Evolutionary conservation across 257 asterid genomes (phyloP).

Genomic region (Ballota nigra): DNA sequence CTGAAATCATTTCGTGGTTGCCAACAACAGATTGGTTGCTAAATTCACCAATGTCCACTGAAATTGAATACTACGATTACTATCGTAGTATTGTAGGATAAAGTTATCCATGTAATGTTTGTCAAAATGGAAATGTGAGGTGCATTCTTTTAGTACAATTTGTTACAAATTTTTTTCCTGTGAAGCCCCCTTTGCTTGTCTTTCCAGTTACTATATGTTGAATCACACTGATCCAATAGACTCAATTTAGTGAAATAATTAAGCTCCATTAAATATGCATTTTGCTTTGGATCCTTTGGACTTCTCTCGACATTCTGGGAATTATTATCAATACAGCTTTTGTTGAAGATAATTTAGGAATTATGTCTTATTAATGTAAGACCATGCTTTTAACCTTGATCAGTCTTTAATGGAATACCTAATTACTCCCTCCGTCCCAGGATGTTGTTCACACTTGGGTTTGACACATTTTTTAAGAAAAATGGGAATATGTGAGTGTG

Average conservation of each 20-base stretch:
- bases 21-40: conserved; percentile 7
- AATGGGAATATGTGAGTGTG: too few species aligned
- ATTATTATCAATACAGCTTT: conserved; percentile 4
- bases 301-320: not conserved
- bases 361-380: conserved; percentile 4
- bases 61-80: not conserved
- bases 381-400: not conserved
- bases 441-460: too few species aligned
- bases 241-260: not conserved
- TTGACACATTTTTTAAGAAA: too few species aligned
- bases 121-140: conserved; percentile 3
- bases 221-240: conserved; percentile 5
- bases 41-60: not conserved
- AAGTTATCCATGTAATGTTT: not conserved
- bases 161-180: not conserved
- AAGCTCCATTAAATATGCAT: conserved; percentile 19
- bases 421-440: too few species aligned
- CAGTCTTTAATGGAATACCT: conserved; percentile 12
- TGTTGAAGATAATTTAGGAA: conserved; percentile 7
- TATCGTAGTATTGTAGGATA: conserved; percentile 1
- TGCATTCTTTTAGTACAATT: not conserved
- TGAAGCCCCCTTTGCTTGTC: not conserved
- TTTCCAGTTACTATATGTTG: not conserved
- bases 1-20: conserved; percentile 6
- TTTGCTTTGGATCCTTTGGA: conserved; percentile 14